phyloP scores from a whole-genome alignment of 306 rosid genomes.

The Acacia crassicarpa region DNA sequence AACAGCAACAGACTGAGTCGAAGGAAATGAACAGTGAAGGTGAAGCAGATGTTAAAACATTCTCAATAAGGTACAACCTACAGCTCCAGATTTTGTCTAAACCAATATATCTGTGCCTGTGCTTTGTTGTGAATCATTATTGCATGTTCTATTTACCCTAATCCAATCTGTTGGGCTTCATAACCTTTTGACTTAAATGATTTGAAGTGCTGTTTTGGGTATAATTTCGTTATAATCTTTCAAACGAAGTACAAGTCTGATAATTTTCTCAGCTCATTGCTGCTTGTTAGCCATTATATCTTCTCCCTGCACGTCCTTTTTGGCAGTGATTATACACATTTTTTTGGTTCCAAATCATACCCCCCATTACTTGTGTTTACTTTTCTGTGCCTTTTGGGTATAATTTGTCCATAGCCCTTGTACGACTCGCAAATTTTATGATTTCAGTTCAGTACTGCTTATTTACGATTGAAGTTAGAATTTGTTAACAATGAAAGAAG shows the following conservation, averaged over 20 bases:
- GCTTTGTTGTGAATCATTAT: constrained; percentile 14
- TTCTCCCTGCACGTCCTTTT: background rate
- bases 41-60: constrained; percentile 38
- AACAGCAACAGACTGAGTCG: constrained; percentile 27
- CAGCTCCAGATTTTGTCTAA: background rate
- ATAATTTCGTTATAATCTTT: background rate
- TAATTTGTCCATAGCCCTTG: background rate
- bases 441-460: background rate
- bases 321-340: background rate
- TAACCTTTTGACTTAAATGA: background rate
- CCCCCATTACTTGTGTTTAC: background rate
- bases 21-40: constrained; percentile 9
- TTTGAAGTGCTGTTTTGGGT: background rate
- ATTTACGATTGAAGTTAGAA: too few species aligned
- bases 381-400: background rate
- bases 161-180: constrained; percentile 17
- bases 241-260: background rate
- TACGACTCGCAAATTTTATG: background rate
- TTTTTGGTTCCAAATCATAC: background rate
- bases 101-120: background rate
- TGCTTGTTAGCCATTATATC: background rate
- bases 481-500: background rate
- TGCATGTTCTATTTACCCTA: constrained; percentile 35
- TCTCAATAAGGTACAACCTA: constrained; percentile 52
- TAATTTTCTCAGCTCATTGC: constrained; percentile 7